Percentiles rank a stretch among this genome's conserved stretches.
Evolutionary conservation across 768 basidiomycete species (phyloP).

Genomic region (Boletus vinaceobasis): DNA sequence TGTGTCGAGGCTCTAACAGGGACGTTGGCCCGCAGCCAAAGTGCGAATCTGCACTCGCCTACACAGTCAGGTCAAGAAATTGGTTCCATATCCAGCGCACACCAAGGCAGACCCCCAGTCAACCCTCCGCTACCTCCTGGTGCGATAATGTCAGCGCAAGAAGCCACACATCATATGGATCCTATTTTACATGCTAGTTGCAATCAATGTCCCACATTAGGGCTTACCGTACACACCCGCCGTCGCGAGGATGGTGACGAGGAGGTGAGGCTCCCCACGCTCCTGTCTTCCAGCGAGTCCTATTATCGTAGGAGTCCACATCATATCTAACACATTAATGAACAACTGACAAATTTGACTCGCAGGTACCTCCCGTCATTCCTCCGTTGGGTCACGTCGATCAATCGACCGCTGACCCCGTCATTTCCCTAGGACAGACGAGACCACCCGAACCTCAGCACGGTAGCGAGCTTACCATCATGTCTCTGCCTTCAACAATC

Average conservation of each 20-base stretch:
- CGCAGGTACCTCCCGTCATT: neutral
- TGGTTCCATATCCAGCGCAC: no score
- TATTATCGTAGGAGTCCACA: neutral
- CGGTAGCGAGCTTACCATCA: neutral
- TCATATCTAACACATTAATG: neutral
- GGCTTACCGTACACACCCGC: neutral
- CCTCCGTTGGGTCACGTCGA: neutral
- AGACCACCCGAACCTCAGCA: neutral
- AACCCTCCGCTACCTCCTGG: no score
- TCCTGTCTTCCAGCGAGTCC: neutral
- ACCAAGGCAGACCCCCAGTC: no score
- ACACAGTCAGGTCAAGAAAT: no score
- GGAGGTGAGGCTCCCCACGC: neutral
- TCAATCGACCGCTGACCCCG: neutral
- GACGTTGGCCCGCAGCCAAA: conserved; percentile 6
- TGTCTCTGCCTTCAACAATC: neutral
- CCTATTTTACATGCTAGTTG: neutral
- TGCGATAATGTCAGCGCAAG: neutral
- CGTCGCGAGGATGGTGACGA: neutral
- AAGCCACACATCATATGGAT: neutral
- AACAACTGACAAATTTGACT: neutral
- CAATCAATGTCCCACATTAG: neutral
- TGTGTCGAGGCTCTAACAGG: conserved; percentile 12
- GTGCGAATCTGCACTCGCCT: neutral
- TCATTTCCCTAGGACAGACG: no score